A percentile compares a stretch with the other conserved stretches of the same genome.
These are phyloP conservation scores for Nicotiana sylvestris DNA, from an alignment of 257 asterid genomes.

Conservation along the genomic window DNA sequence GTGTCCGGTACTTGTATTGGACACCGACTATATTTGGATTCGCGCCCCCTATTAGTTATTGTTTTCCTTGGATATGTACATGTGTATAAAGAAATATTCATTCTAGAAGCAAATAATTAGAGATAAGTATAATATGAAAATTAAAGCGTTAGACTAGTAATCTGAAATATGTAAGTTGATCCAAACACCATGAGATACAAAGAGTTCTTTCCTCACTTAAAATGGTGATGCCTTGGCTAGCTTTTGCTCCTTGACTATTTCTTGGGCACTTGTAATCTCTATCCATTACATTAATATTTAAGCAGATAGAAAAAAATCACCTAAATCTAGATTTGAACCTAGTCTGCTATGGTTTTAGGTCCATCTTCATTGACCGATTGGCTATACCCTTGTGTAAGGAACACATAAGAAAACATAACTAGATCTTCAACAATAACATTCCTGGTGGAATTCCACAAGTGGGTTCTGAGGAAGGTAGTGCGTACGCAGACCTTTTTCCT, in stretches of 20 bases:
- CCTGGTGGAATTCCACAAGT: no score
- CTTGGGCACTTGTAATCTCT: neutral
- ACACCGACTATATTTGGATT: no score
- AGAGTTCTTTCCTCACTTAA: neutral
- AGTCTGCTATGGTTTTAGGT: neutral
- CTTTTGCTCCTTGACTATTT: neutral
- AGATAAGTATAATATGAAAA: neutral
- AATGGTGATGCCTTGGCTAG: neutral
- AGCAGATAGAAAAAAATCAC: neutral
- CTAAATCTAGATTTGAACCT: neutral
- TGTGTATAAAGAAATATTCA: neutral
- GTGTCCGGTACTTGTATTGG: no score
- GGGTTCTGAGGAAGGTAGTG: no score
- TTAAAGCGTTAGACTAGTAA: no score
- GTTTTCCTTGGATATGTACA: neutral
- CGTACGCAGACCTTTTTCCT: no score
- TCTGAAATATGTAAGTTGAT: neutral
- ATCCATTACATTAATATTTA: neutral
- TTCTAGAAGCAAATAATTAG: neutral
- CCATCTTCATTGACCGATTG: neutral
- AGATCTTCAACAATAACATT: no score
- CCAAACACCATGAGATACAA: neutral
- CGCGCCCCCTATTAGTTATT: neutral
- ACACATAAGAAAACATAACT: no score
- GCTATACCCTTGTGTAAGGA: neutral